These are phyloP conservation scores for Gracilaria domingensis DNA, from an alignment of 23 red algal species.

Conservation along the genomic window DNA sequence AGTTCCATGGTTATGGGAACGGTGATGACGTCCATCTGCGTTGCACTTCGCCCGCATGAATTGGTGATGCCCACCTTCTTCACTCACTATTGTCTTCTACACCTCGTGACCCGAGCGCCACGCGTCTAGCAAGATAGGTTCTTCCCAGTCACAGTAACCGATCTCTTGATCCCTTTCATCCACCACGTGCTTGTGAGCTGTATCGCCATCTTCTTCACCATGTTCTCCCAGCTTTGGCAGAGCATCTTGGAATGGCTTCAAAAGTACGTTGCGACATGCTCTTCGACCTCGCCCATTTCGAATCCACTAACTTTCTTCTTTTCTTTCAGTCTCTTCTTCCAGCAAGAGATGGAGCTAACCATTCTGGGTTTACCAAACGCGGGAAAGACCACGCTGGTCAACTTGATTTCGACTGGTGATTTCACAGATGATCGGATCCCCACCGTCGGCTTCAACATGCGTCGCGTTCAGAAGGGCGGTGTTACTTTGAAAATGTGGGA, in stretches of 20 bases:
- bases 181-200: background rate
- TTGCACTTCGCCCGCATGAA: background rate
- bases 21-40: background rate
- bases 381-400: constrained; percentile 91
- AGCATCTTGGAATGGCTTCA: constrained; percentile 78
- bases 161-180: background rate
- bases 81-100: too few species aligned
- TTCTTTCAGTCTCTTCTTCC: constrained; percentile 79
- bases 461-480: constrained; percentile 80
- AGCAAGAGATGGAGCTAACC: constrained; percentile 92
- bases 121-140: background rate
- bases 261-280: constrained; percentile 37
- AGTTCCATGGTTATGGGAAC: too few species aligned
- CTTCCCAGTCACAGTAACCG: background rate
- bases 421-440: constrained; percentile 91
- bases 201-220: background rate
- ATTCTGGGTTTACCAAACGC: constrained; percentile 89
- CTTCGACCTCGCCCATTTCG: background rate
- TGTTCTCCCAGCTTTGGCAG: constrained; percentile 73
- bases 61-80: background rate
- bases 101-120: background rate
- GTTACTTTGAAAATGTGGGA: constrained; percentile 94
- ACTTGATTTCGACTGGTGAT: constrained; percentile 81
- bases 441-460: constrained; percentile 89
- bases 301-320: background rate